Conservation (phyloP, 139 green algal genomes). For the Auxenochlorella pyrenoidosa region DNA sequence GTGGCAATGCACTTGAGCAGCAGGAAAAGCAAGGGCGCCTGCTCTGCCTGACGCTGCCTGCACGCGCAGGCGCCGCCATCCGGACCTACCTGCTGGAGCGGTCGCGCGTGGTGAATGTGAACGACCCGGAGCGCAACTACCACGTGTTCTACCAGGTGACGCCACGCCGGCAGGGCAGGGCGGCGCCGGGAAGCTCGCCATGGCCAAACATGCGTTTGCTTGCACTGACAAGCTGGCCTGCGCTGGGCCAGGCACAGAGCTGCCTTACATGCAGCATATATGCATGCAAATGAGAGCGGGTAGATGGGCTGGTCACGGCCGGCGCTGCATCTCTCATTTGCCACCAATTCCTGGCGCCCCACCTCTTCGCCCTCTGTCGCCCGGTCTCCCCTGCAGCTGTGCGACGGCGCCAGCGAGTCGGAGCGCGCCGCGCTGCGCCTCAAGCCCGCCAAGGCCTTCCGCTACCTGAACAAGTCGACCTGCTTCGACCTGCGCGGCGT, state of each 20-base stretch:
- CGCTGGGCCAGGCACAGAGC: background rate
- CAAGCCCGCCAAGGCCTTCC: conserved; percentile 71
- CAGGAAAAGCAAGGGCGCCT: too few relatives aligned
- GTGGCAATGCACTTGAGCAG: too few relatives aligned
- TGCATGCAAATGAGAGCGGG: too few relatives aligned
- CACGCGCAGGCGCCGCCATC: conserved; percentile 78
- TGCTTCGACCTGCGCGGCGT: conserved; percentile 90
- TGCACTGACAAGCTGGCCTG: background rate
- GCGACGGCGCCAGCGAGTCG: conserved; percentile 81
- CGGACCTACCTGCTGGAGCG: conserved; percentile 98
- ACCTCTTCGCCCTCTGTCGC: too few relatives aligned
- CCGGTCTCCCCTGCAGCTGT: conserved; percentile 90
- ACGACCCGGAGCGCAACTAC: conserved; percentile 98
- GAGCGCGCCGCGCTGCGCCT: conserved; percentile 76
- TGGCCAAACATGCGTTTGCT: too few relatives aligned
- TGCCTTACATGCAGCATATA: too few relatives aligned
- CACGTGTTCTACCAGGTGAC: conserved; percentile 98
- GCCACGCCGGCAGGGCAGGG: background rate
- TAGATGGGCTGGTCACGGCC: too few relatives aligned
- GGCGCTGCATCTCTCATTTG: too few relatives aligned
- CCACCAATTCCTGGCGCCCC: too few relatives aligned
- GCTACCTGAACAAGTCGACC: conserved; percentile 89
- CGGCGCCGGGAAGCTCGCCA: background rate
- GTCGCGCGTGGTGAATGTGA: conserved; percentile 91
- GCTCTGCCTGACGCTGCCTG: background rate